phyloP scores from a whole-genome alignment of 805 yeast genomes.

The Ascoidea rubescens region DNA sequence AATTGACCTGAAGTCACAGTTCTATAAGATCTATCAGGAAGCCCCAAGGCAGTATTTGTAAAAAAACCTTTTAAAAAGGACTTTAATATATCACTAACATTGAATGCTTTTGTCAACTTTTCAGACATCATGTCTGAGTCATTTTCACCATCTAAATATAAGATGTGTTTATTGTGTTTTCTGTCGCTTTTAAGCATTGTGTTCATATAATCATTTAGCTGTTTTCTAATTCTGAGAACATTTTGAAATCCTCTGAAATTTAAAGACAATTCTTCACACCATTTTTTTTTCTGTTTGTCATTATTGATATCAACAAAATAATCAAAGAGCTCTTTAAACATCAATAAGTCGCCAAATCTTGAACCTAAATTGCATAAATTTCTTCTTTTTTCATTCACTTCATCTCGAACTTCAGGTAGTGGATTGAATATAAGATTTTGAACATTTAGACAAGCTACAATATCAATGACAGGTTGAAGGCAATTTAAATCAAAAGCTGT shows the following conservation, averaged over 20 bases:
- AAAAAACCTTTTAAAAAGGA: conserved; percentile 75
- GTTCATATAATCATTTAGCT: conserved; percentile 56
- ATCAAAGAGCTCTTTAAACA: conserved; percentile 67
- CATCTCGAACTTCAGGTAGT: conserved; percentile 68
- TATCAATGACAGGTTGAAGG: conserved; percentile 62
- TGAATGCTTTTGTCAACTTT: conserved; percentile 20
- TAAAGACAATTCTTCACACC: conserved; percentile 75
- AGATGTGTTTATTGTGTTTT: not conserved
- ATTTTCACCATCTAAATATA: conserved; percentile 16
- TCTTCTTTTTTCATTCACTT: conserved; percentile 61
- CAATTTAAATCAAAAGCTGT: conserved; percentile 46
- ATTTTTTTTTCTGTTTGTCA: conserved; percentile 44
- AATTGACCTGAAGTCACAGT: conserved; percentile 77
- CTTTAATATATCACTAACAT: conserved; percentile 48
- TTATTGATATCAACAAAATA: conserved; percentile 31
- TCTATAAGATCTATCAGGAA: conserved; percentile 87
- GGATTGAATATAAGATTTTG: conserved; percentile 80
- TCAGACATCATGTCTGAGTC: conserved; percentile 13
- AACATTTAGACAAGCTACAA: conserved; percentile 85
- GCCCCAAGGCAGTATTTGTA: conserved; percentile 84
- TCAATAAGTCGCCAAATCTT: conserved; percentile 68
- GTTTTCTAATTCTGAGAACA: conserved; percentile 62
- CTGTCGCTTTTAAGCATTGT: conserved; percentile 22
- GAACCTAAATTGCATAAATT: conserved; percentile 59
- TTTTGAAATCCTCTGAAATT: conserved; percentile 71